Conservation (phyloP, 768 basidiomycete species). For the Suillus plorans region DNA sequence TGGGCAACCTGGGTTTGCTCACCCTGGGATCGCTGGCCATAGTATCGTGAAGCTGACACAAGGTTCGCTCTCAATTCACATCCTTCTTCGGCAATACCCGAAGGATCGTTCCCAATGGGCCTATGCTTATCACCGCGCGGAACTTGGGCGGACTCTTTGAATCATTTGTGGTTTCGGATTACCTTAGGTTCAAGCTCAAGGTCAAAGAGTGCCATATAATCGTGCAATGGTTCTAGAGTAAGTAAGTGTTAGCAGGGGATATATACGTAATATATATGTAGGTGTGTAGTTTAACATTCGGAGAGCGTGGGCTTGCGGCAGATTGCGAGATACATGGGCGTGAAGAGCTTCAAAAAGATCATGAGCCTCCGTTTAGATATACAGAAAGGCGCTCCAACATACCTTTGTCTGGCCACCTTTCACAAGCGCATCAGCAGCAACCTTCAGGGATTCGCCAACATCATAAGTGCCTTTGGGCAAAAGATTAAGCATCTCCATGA, state of each 20-base stretch:
- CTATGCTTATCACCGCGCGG: constrained; percentile 5
- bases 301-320: constrained; percentile 47
- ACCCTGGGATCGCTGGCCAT: constrained; percentile 60
- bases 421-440: constrained; percentile 70
- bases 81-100: constrained; percentile 21
- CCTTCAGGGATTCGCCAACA: constrained; percentile 79
- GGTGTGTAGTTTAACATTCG: constrained; percentile 2
- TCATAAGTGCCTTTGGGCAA: constrained; percentile 86
- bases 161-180: constrained; percentile 1
- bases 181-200: constrained; percentile 1
- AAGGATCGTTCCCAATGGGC: constrained; percentile 24
- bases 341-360: constrained; percentile 61
- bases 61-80: constrained; percentile 8
- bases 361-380: constrained; percentile 13
- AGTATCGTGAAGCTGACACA: constrained; percentile 14
- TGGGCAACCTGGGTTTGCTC: constrained; percentile 64
- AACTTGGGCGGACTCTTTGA: neutral
- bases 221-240: neutral
- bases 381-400: constrained; percentile 15
- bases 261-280: constrained; percentile 2
- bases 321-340: constrained; percentile 81
- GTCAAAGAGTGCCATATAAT: neutral
- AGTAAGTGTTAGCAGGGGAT: neutral
- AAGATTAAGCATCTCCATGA: constrained; percentile 71
- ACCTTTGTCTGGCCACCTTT: constrained; percentile 81